A percentile compares a stretch with the other conserved stretches of the same genome.
Conservation (phyloP, 768 basidiomycete species). For the Symmetrospora coprosmae region DNA sequence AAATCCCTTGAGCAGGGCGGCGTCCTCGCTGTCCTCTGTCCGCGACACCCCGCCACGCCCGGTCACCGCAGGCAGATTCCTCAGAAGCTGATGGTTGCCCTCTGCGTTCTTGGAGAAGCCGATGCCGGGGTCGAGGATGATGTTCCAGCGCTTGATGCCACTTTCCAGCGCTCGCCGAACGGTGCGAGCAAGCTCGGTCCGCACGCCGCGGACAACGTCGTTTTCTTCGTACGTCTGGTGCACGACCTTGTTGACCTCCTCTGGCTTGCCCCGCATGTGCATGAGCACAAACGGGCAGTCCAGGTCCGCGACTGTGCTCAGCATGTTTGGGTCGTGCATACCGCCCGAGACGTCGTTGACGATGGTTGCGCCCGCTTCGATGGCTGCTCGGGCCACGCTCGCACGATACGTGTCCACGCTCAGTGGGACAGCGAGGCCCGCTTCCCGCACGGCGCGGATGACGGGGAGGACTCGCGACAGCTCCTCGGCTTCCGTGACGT, state of each 20-base stretch:
- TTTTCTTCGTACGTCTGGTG: slow-evolving; percentile 46
- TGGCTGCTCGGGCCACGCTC: slow-evolving; percentile 57
- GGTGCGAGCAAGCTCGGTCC: slow-evolving; percentile 55
- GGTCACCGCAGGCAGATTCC: slow-evolving; percentile 38
- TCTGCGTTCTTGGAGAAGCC: slow-evolving; percentile 80
- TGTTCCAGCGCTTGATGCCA: slow-evolving; percentile 71
- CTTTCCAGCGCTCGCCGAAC: slow-evolving; percentile 53
- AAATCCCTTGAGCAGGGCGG: slow-evolving; percentile 37
- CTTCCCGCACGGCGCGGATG: slow-evolving; percentile 47
- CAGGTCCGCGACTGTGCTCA: slow-evolving; percentile 39
- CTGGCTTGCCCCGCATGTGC: slow-evolving; percentile 79
- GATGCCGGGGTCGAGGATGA: slow-evolving; percentile 79
- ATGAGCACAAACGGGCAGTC: slow-evolving; percentile 73
- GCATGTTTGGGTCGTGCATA: slow-evolving; percentile 40
- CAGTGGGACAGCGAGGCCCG: slow-evolving; percentile 43
- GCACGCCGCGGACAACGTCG: slow-evolving; percentile 53
- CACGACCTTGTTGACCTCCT: slow-evolving; percentile 9
- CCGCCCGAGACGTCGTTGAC: slow-evolving; percentile 84
- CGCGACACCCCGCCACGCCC: slow-evolving; percentile 34
- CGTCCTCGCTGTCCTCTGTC: background rate
- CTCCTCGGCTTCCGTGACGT: slow-evolving; percentile 58
- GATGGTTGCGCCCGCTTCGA: slow-evolving; percentile 71
- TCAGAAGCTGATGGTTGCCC: slow-evolving; percentile 58
- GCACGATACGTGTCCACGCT: slow-evolving; percentile 83
- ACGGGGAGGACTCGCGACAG: slow-evolving; percentile 56